Evolutionary conservation across 73 alveolate genomes (phyloP).

Genomic region (Paramecium octaurelia): DNA sequence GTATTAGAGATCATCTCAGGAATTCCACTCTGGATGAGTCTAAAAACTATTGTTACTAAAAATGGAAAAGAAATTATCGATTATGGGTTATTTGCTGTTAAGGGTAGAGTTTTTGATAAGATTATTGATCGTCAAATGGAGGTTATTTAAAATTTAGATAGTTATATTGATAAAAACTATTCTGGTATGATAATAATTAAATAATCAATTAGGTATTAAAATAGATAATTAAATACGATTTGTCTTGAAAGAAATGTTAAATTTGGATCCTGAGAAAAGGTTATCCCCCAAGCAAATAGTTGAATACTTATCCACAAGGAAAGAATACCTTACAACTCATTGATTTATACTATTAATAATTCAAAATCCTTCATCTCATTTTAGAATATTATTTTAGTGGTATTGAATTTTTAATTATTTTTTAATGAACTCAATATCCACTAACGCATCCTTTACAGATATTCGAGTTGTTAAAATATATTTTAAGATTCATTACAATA

Average conservation of each 20-base stretch:
- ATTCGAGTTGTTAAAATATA: background rate
- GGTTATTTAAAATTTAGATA: conserved; percentile 36
- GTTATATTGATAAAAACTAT: conserved; percentile 51
- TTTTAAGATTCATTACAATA: background rate
- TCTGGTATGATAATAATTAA: conserved; percentile 18
- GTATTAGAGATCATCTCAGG: conserved; percentile 55
- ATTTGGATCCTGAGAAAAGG: conserved; percentile 55
- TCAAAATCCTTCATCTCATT: background rate
- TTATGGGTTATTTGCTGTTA: conserved; percentile 62
- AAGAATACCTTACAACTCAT: background rate
- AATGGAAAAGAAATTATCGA: conserved; percentile 45
- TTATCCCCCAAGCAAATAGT: conserved; percentile 47
- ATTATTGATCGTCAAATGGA: conserved; percentile 55
- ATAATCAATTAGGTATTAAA: background rate
- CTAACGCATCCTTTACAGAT: background rate
- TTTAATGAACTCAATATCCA: background rate
- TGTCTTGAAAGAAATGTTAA: conserved; percentile 41
- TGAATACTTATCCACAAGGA: background rate
- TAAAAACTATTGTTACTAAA: conserved; percentile 48
- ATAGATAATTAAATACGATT: conserved; percentile 43
- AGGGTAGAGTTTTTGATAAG: conserved; percentile 60
- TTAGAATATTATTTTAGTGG: background rate
- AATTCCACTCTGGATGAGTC: conserved; percentile 63
- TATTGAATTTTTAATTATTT: background rate
- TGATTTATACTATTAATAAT: conserved; percentile 3